Conservation (phyloP, 495 filamentous ascomycete genomes). For the Eremomyces bilateralis region DNA sequence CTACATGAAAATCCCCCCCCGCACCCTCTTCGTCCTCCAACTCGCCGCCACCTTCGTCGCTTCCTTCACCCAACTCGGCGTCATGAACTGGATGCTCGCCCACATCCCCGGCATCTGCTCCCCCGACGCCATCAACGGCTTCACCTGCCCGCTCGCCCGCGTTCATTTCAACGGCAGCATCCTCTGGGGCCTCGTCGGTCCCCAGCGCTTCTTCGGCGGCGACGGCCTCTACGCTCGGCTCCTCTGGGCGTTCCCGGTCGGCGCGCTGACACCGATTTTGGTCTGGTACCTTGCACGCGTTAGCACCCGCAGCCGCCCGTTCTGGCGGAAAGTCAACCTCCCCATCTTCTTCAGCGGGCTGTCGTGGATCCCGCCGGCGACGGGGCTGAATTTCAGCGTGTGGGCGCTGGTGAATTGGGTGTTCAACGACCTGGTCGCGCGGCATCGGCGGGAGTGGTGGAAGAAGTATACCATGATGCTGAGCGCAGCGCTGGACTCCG, state of each 20-base stretch:
- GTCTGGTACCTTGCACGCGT: conserved; percentile 39
- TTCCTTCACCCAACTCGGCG: conserved; percentile 57
- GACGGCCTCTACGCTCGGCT: conserved; percentile 45
- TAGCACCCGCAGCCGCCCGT: conserved; percentile 17
- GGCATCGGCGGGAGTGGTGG: conserved; percentile 52
- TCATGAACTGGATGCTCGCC: conserved; percentile 75
- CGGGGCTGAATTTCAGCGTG: conserved; percentile 62
- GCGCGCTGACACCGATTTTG: conserved; percentile 43
- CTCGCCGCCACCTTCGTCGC: conserved; percentile 61
- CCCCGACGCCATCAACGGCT: conserved; percentile 54
- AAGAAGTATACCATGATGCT: conserved; percentile 78
- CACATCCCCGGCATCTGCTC: conserved; percentile 62
- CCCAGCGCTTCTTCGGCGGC: conserved; percentile 51
- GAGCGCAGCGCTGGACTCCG: conserved; percentile 61
- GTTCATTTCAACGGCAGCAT: conserved; percentile 83
- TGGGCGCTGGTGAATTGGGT: conserved; percentile 66
- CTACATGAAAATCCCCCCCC: conserved; percentile 85
- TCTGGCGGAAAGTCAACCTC: conserved; percentile 44
- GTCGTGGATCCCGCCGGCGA: conserved; percentile 68
- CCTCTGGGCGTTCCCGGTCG: conserved; percentile 58
- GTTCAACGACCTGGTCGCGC: conserved; percentile 56
- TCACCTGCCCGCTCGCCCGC: conserved; percentile 68
- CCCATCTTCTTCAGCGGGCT: conserved; percentile 53
- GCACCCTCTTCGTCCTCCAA: conserved; percentile 58
- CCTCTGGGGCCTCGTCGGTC: conserved; percentile 75